Evolutionary conservation across 148 eudicot species (phyloP).

Genomic region (Simmondsia chinensis): DNA sequence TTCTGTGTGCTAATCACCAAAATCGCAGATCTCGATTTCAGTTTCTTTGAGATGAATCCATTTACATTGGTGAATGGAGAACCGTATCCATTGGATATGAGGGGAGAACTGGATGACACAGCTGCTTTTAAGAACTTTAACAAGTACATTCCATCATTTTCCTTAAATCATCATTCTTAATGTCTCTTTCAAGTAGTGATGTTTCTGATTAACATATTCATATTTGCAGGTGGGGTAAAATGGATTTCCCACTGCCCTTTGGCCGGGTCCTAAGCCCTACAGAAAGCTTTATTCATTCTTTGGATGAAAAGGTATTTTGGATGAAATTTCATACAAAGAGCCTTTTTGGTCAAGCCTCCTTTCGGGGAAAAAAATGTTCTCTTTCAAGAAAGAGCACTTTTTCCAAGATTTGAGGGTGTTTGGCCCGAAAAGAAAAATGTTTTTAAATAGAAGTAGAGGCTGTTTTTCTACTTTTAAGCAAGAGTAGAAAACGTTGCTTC

Average conservation of each 20-base stretch:
- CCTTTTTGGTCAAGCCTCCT: neutral
- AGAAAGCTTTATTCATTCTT: slow-evolving; percentile 62
- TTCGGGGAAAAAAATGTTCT: no score
- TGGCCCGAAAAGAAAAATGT: no score
- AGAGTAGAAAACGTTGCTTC: no score
- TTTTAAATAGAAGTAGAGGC: no score
- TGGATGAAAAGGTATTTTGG: slow-evolving; percentile 65
- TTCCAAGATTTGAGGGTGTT: no score
- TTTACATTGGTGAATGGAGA: slow-evolving; percentile 60
- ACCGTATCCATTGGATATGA: slow-evolving; percentile 70
- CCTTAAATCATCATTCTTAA: no score
- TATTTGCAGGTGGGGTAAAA: slow-evolving; percentile 72
- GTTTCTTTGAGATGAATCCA: slow-evolving; percentile 78
- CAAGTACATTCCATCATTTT: slow-evolving; percentile 25
- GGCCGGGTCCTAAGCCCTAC: slow-evolving; percentile 81
- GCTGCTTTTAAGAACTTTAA: slow-evolving; percentile 75
- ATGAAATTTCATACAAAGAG: neutral
- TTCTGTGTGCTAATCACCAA: no score
- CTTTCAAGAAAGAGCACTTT: no score
- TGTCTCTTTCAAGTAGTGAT: no score
- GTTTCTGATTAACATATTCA: no score
- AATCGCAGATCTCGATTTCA: slow-evolving; percentile 53
- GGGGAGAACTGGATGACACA: slow-evolving; percentile 79
- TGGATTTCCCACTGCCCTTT: slow-evolving; percentile 87
- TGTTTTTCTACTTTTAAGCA: no score